A percentile compares a stretch with the other conserved stretches of the same genome.
These are phyloP conservation scores for Aspergillus alliaceus DNA, from an alignment of 2,329 filamentous ascomycete species.

Conservation along the genomic window DNA sequence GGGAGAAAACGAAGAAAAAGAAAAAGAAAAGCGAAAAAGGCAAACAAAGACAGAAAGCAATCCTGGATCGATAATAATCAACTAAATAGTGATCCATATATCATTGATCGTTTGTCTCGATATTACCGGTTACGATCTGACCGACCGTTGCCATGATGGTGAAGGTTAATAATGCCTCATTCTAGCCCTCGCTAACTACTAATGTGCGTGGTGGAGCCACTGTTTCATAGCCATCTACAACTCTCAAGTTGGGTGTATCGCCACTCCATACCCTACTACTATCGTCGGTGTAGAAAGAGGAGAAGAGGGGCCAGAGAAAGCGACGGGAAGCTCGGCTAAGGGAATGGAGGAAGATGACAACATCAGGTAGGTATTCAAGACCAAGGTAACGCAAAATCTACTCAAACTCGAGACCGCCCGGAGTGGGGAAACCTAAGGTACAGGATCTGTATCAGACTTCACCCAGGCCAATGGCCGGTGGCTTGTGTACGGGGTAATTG, in stretches of 20 bases:
- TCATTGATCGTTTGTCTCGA: not conserved
- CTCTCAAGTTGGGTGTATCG: not conserved
- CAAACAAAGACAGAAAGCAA: too few species aligned
- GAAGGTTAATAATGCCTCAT: not conserved
- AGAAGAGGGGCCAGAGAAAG: not conserved
- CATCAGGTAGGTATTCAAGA: not conserved
- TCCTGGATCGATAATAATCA: too few species aligned
- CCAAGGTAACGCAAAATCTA: not conserved
- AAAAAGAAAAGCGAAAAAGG: not conserved
- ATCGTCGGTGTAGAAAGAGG: not conserved
- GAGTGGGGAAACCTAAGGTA: not conserved
- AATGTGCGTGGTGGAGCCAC: not conserved
- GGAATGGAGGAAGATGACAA: not conserved
- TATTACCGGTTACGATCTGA: not conserved
- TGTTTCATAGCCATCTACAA: not conserved
- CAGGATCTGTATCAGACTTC: conserved; percentile 5
- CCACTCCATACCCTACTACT: not conserved
- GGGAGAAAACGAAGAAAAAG: not conserved
- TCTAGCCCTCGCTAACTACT: not conserved
- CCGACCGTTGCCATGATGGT: not conserved
- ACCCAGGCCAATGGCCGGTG: not conserved
- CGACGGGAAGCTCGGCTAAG: conserved; percentile 2
- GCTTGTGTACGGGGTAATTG: not conserved
- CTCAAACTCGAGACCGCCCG: not conserved
- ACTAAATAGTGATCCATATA: not conserved